phyloP scores from a whole-genome alignment of 768 basidiomycete genomes.

The Podaxis carcinomalis region DNA sequence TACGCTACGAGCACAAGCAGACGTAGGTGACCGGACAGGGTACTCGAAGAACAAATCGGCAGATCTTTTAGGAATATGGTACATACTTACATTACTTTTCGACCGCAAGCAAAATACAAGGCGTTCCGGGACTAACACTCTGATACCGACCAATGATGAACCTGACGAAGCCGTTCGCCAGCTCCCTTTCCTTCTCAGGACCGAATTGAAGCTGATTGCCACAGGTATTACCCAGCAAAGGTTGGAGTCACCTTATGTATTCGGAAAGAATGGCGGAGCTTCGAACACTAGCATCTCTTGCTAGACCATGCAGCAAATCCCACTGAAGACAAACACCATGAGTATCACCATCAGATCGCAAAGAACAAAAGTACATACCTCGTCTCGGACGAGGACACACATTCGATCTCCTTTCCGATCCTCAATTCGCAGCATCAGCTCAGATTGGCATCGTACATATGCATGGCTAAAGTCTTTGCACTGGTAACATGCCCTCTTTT shows the following conservation, averaged over 20 bases:
- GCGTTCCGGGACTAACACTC: not conserved
- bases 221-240: not conserved
- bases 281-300: conserved; percentile 13
- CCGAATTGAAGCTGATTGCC: not conserved
- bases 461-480: conserved; percentile 53
- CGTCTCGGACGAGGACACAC: conserved; percentile 42
- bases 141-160: conserved; percentile 5
- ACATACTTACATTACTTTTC: not conserved
- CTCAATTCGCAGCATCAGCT: conserved; percentile 46
- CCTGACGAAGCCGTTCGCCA: not conserved
- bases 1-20: too few species aligned
- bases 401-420: conserved; percentile 43
- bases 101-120: conserved; percentile 1
- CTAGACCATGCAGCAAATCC: conserved; percentile 39
- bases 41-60: too few species aligned
- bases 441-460: conserved; percentile 42
- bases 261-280: not conserved
- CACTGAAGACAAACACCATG: conserved; percentile 29
- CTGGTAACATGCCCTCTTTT: conserved; percentile 38
- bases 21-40: too few species aligned
- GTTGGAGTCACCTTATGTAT: not conserved
- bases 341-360: not conserved
- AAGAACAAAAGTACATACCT: conserved; percentile 24
- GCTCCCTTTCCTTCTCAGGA: not conserved
- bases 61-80: too few species aligned